A percentile compares a stretch with the other conserved stretches of the same genome.
phyloP scores from a whole-genome alignment of 2,329 filamentous ascomycete genomes.

The Neonectria punicea region DNA sequence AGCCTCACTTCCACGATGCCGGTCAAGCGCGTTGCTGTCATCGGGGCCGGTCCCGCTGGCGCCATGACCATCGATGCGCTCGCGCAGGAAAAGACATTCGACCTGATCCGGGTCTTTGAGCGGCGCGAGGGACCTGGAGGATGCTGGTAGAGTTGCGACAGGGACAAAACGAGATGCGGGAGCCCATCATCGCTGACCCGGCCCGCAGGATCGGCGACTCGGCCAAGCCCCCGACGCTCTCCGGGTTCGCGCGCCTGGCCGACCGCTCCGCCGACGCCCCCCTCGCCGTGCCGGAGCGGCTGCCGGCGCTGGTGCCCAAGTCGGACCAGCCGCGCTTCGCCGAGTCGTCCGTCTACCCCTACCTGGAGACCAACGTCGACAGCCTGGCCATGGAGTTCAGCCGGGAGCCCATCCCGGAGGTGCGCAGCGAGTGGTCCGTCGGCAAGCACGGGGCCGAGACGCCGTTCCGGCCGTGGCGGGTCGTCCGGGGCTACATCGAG shows the following conservation, averaged over 20 bases:
- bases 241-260: conserved; percentile 58
- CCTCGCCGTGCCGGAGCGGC: conserved; percentile 54
- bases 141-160: conserved; percentile 61
- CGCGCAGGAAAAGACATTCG: conserved; percentile 66
- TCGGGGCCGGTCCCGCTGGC: conserved; percentile 69
- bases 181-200: conserved; percentile 2
- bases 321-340: conserved; percentile 59
- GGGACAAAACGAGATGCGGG: background rate
- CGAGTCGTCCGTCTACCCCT: conserved; percentile 70
- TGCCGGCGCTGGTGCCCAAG: conserved; percentile 59
- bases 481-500: conserved; percentile 66
- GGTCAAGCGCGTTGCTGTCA: conserved; percentile 61
- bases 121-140: conserved; percentile 67
- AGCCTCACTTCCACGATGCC: conserved; percentile 18
- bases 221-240: conserved; percentile 51
- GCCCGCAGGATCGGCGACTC: conserved; percentile 53
- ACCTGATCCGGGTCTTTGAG: conserved; percentile 70
- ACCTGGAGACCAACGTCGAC: conserved; percentile 72
- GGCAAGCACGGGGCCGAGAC: conserved; percentile 63
- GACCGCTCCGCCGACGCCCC: conserved; percentile 60
- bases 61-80: conserved; percentile 69
- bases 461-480: conserved; percentile 70
- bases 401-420: conserved; percentile 62
- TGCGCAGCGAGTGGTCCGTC: conserved; percentile 43
- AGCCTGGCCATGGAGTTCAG: conserved; percentile 68